Conservation (phyloP, 2,329 filamentous ascomycete species). For the Calycina marina region DNA sequence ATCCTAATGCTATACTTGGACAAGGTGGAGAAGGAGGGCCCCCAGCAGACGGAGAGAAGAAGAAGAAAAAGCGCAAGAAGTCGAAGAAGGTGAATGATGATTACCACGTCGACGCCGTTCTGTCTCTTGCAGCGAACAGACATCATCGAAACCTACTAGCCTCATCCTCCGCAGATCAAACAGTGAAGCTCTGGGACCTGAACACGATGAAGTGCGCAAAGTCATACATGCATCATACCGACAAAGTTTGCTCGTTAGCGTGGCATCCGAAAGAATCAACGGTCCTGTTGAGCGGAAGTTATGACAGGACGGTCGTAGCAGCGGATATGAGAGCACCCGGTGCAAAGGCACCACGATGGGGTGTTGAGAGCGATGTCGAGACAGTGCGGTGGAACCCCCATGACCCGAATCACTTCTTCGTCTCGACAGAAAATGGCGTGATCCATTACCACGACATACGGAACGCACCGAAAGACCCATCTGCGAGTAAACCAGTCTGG, state of each 20-base stretch:
- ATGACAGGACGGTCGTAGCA: constrained; percentile 87
- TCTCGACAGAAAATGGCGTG: constrained; percentile 81
- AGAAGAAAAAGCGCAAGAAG: constrained; percentile 87
- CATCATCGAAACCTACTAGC: constrained; percentile 89
- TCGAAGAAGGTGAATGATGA: constrained; percentile 75
- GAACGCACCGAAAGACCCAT: constrained; percentile 56
- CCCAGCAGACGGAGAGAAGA: constrained; percentile 38
- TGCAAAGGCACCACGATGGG: constrained; percentile 69
- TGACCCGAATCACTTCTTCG: constrained; percentile 84
- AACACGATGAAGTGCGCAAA: constrained; percentile 86
- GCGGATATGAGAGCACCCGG: constrained; percentile 92
- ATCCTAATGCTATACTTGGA: constrained; percentile 89
- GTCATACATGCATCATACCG: constrained; percentile 89
- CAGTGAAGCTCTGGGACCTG: constrained; percentile 94
- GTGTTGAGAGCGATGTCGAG: constrained; percentile 92
- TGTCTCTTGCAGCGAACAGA: constrained; percentile 82
- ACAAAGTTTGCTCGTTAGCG: constrained; percentile 92
- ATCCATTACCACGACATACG: constrained; percentile 87
- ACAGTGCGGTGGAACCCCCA: constrained; percentile 87
- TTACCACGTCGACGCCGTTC: constrained; percentile 87
- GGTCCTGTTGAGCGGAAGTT: constrained; percentile 80
- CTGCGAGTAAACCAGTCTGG: constrained; percentile 76
- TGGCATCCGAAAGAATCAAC: constrained; percentile 87
- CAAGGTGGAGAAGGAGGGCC: constrained; percentile 41
- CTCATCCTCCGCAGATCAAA: constrained; percentile 90